A percentile compares a stretch with the other conserved stretches of the same genome.
Conservation (phyloP, 495 filamentous ascomycete genomes). For the Daldinia childiae region DNA sequence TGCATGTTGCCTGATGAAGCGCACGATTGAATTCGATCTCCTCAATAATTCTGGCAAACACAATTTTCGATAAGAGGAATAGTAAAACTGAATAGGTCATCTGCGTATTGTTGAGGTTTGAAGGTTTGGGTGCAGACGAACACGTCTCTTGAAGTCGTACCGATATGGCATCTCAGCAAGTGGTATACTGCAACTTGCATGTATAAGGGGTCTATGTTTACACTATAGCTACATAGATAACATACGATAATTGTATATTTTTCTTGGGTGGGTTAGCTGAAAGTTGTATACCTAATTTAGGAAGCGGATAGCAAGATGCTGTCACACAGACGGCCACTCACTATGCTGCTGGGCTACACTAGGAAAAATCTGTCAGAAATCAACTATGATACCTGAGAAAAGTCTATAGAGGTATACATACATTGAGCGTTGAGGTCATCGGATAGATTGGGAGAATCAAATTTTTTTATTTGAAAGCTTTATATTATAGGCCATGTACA, state of each 20-base stretch:
- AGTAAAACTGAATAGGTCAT: not conserved
- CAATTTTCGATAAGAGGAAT: not conserved
- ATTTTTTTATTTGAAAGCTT: slow-evolving; percentile 21
- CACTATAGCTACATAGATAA: no score
- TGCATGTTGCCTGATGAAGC: not conserved
- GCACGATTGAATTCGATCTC: not conserved
- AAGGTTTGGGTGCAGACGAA: not conserved
- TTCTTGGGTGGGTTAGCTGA: no score
- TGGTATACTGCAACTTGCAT: not conserved
- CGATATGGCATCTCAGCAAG: not conserved
- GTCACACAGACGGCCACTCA: no score
- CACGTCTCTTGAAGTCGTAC: not conserved
- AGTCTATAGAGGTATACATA: no score
- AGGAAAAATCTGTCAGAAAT: no score
- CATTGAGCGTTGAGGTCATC: no score
- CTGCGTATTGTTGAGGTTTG: not conserved
- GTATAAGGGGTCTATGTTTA: no score
- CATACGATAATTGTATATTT: no score
- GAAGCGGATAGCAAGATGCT: no score
- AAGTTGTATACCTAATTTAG: no score
- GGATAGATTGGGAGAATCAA: slow-evolving; percentile 4
- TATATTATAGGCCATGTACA: slow-evolving; percentile 20
- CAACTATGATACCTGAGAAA: no score
- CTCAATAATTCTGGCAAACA: not conserved
- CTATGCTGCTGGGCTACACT: no score